Evolutionary conservation across 345 rosid genomes (phyloP).

Genomic region (Corymbia maculata): DNA sequence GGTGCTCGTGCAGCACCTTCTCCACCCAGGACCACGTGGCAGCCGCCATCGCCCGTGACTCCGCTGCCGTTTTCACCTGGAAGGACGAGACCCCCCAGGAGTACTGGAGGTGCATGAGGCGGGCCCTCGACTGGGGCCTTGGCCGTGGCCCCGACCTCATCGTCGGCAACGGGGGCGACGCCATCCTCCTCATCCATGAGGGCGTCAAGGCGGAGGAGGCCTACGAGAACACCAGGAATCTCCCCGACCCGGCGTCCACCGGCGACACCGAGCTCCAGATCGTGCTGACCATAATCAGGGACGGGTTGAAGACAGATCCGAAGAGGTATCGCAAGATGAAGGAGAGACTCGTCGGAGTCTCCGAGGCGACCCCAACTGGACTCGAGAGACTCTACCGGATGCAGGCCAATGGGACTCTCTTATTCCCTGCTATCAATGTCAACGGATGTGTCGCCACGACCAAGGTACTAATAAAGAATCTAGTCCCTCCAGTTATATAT

Average conservation of each 20-base stretch:
- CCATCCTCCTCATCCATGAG: neutral
- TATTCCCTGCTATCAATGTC: slow-evolving; percentile 33
- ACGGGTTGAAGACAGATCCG: slow-evolving; percentile 57
- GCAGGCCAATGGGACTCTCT: slow-evolving; percentile 26
- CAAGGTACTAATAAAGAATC: slow-evolving; percentile 1
- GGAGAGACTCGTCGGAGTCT: slow-evolving; percentile 76
- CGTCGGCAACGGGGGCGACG: neutral
- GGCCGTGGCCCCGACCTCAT: slow-evolving; percentile 65
- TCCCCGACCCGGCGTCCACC: slow-evolving; percentile 1
- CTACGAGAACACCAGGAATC: neutral
- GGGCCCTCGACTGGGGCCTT: slow-evolving; percentile 85
- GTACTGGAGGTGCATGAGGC: slow-evolving; percentile 95
- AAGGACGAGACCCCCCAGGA: slow-evolving; percentile 65
- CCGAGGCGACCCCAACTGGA: slow-evolving; percentile 65
- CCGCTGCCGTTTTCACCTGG: neutral
- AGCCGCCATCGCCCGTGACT: neutral
- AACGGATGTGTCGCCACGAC: slow-evolving; percentile 37
- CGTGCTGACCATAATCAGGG: too few species aligned
- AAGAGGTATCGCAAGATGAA: slow-evolving; percentile 65
- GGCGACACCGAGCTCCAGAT: too few species aligned
- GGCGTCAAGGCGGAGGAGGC: neutral
- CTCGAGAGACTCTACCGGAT: slow-evolving; percentile 30
- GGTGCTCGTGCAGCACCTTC: slow-evolving; percentile 61
- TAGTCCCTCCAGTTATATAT: too few species aligned
- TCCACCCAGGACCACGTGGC: slow-evolving; percentile 1